These are phyloP conservation scores for Lecanicillium sp. DNA, from an alignment of 2,329 filamentous ascomycete genomes.

Conservation along the genomic window DNA sequence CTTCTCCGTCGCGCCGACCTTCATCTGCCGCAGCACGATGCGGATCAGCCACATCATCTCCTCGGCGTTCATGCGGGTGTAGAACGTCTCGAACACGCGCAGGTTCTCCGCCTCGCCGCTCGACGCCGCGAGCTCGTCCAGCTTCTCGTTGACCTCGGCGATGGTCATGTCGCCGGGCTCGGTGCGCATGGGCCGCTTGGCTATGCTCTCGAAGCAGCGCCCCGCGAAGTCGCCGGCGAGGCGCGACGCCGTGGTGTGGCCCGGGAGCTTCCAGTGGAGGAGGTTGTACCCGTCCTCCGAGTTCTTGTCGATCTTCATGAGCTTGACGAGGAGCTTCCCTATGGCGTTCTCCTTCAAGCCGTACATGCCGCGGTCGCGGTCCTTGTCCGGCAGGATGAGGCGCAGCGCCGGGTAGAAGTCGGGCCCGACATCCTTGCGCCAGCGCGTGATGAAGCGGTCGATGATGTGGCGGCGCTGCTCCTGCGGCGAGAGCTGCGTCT, in stretches of 20 bases:
- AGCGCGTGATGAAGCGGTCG: conserved; percentile 75
- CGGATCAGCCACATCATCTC: conserved; percentile 93
- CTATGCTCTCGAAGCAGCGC: conserved; percentile 79
- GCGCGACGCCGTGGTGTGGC: conserved; percentile 53
- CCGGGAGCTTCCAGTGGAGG: conserved; percentile 87
- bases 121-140: conserved; percentile 71
- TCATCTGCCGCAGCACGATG: conserved; percentile 78
- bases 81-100: conserved; percentile 76
- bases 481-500: conserved; percentile 58
- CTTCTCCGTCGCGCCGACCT: conserved; percentile 73
- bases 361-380: conserved; percentile 87
- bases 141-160: conserved; percentile 78
- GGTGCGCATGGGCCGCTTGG: conserved; percentile 72
- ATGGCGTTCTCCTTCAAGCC: conserved; percentile 90
- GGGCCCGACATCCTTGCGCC: conserved; percentile 81
- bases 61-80: conserved; percentile 84
- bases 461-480: conserved; percentile 78
- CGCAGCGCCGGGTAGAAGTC: conserved; percentile 93
- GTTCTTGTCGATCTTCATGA: conserved; percentile 86
- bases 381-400: conserved; percentile 86
- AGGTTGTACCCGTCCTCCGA: conserved; percentile 84
- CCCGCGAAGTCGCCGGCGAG: conserved; percentile 89
- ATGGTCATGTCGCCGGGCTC: conserved; percentile 75
- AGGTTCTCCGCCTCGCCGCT: conserved; percentile 79
- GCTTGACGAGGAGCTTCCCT: conserved; percentile 81